Evolutionary conservation across 2,329 filamentous ascomycete species (phyloP).

Genomic region (Biscogniauxia mediterranea): DNA sequence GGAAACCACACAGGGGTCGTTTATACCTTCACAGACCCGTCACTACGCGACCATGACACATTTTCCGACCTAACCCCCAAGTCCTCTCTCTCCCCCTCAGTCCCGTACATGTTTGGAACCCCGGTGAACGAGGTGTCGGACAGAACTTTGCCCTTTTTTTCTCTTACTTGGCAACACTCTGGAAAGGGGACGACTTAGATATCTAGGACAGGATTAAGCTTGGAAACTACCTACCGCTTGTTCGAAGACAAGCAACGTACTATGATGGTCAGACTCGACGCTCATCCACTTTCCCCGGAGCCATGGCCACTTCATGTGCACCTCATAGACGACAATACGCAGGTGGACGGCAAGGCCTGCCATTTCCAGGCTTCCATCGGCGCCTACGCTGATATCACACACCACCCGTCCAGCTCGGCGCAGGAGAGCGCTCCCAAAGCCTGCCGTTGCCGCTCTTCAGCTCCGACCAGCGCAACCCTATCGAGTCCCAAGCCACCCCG

Average conservation of each 20-base stretch:
- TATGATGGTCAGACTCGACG: constrained; percentile 20
- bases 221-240: background rate
- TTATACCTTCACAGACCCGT: background rate
- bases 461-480: too few relatives aligned
- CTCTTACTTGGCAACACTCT: background rate
- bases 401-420: too few relatives aligned
- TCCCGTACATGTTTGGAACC: background rate
- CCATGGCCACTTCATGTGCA: constrained; percentile 14
- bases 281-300: constrained; percentile 19
- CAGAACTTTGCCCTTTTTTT: background rate
- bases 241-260: constrained; percentile 4
- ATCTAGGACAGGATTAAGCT: background rate
- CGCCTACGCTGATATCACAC: constrained; percentile 3
- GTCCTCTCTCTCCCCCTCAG: constrained; percentile 1
- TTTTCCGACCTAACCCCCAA: constrained; percentile 19
- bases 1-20: background rate
- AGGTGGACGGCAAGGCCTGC: constrained; percentile 11
- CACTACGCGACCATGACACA: constrained; percentile 24
- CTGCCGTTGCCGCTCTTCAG: too few relatives aligned
- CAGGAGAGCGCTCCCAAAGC: background rate
- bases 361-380: constrained; percentile 11
- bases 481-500: too few relatives aligned
- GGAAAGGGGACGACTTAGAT: background rate
- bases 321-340: constrained; percentile 13
- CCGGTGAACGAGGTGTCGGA: background rate